Percentiles rank a stretch among this genome's conserved stretches.
Conservation (phyloP, 495 filamentous ascomycete species). For the Penicillium robsamsonii region DNA sequence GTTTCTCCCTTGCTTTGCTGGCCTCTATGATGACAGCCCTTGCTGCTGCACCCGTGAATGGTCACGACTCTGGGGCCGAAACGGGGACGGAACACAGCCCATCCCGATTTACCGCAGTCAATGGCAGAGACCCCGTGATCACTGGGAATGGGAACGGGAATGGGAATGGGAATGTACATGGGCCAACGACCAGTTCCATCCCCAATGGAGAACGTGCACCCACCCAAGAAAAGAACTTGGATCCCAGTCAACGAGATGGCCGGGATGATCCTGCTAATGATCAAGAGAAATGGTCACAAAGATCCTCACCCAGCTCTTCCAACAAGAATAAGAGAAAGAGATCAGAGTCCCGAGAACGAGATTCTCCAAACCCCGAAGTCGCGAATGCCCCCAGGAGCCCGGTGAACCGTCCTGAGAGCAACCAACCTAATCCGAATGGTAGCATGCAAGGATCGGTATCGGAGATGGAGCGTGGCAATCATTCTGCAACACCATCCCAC, state of each 20-base stretch:
- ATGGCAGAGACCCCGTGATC: slow-evolving; percentile 41
- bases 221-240: slow-evolving; percentile 4
- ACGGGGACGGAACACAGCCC: slow-evolving; percentile 46
- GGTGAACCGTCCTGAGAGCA: slow-evolving; percentile 10
- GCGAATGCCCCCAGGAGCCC: slow-evolving; percentile 21
- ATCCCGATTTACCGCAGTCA: slow-evolving; percentile 54
- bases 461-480: slow-evolving; percentile 30
- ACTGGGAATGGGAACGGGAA: slow-evolving; percentile 9
- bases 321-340: slow-evolving; percentile 43
- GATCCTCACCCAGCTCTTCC: slow-evolving; percentile 29
- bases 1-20: not conserved
- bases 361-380: slow-evolving; percentile 16
- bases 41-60: slow-evolving; percentile 38
- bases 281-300: slow-evolving; percentile 26
- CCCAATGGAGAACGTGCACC: slow-evolving; percentile 4
- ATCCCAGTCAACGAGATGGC: slow-evolving; percentile 2
- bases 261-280: slow-evolving; percentile 15
- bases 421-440: slow-evolving; percentile 20
- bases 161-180: not conserved
- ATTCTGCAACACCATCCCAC: slow-evolving; percentile 24
- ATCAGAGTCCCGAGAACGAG: slow-evolving; percentile 38
- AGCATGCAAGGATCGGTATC: slow-evolving; percentile 20
- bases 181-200: slow-evolving; percentile 1
- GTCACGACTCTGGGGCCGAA: slow-evolving; percentile 40
- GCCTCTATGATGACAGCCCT: slow-evolving; percentile 41